A percentile compares a stretch with the other conserved stretches of the same genome.
phyloP scores from a whole-genome alignment of 2,329 filamentous ascomycete genomes.

The Clathrospora elynae region DNA sequence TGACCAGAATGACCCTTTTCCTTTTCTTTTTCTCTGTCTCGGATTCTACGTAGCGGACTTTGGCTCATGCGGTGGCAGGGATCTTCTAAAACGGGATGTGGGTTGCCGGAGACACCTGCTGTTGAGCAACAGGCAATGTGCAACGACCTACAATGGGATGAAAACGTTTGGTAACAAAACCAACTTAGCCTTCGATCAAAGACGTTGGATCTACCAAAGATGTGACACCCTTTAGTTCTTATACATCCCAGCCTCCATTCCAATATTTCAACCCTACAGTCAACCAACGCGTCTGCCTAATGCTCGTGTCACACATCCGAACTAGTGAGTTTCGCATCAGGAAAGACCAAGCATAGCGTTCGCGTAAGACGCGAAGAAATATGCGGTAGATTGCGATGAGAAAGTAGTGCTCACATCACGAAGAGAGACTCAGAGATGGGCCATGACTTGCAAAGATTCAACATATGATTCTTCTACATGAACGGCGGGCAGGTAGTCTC shows the following conservation, averaged over 20 bases:
- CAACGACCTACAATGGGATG: background rate
- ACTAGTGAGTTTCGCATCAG: background rate
- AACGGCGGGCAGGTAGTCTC: conserved; percentile 19
- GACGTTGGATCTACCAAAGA: background rate
- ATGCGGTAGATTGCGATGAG: no score
- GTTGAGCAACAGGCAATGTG: background rate
- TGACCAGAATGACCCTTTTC: background rate
- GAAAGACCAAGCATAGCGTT: no score
- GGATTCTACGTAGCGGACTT: no score
- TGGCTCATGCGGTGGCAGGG: no score
- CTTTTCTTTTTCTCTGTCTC: background rate
- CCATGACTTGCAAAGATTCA: conserved; percentile 21
- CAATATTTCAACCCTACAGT: background rate
- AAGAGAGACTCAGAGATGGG: background rate
- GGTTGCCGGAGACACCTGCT: background rate
- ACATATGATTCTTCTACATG: conserved; percentile 36
- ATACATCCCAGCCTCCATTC: background rate
- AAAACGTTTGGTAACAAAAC: background rate
- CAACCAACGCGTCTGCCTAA: conserved; percentile 3
- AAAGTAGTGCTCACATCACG: background rate
- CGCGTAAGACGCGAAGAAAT: no score
- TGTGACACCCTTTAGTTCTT: background rate
- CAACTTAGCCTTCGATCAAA: background rate
- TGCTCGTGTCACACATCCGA: background rate
- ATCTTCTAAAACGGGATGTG: background rate